Evolutionary conservation across 192 early-diverging fungal species (phyloP), one percentile per base, ranked within the genome.

Genomic region (Coemansia pectinata): DNA sequence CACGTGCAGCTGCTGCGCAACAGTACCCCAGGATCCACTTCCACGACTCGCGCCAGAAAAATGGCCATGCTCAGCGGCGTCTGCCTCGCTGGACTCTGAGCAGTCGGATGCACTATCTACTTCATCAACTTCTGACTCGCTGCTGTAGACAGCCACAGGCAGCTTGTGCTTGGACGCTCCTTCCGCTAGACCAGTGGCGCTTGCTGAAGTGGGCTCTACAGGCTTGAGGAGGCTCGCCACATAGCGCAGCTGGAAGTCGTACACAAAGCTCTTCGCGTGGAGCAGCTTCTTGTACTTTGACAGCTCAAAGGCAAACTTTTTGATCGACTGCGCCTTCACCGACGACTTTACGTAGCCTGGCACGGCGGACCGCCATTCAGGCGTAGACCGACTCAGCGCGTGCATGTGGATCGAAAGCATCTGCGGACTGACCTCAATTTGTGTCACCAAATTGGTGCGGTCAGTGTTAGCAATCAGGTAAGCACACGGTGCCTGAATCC

Each of bases 221-320:
- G 72, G 70, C 61, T 63, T 75, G 42, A 83, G 72, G 31, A 83
- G 25, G 17, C 41, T 62, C 1, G 76, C 73, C 5, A 82, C 66
- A 34, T 79, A 81, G 66, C 84, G 84, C 38, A 85, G 77, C 84
- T 85, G 84, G 55, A 81, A 85, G 71, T 85, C 84, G 29, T 78
- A 81, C 21, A 81, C 71, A 70, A 85, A 85, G 73, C 79, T 82
- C 60, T 76, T 81, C 5, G 68, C 69, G 31, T 85, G 84, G 19
- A 85, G 77, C 42, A 85, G 73, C 73, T 85, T 85, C 40, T 79
- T 85, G 76, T 72, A 75, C 66, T 78, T 73, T 67, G 84, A 75
- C 55, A 79, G 71, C 41, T 85, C 79, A 59, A 79, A 78, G 10
- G 81, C 78, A 29, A 83, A 83, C 52, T 75, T 67, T 53, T 83